A percentile compares a stretch with the other conserved stretches of the same genome.
Conservation (phyloP, 1,139 yeast genomes). For the Scheffersomyces cryptocercus region DNA sequence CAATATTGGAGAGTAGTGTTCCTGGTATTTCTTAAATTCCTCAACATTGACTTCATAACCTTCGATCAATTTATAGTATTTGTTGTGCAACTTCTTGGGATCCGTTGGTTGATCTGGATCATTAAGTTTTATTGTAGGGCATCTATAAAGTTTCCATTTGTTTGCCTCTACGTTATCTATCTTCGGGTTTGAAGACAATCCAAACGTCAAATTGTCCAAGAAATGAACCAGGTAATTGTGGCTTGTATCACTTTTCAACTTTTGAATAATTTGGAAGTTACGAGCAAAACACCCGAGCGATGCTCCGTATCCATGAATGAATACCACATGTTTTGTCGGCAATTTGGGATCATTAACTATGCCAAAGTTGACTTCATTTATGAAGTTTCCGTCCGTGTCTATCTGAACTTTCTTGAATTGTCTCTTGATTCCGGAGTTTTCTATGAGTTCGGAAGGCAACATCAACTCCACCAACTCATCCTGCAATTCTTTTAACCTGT, state of each 20-base stretch:
- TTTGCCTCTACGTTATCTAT: constrained; percentile 44
- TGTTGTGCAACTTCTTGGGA: constrained; percentile 33
- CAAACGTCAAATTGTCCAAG: constrained; percentile 84
- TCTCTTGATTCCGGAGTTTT: constrained; percentile 23
- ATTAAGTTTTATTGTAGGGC: constrained; percentile 31
- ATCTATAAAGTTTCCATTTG: constrained; percentile 29
- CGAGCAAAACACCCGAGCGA: constrained; percentile 83
- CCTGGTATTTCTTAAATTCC: constrained; percentile 29
- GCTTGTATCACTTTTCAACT: constrained; percentile 35
- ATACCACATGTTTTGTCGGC: constrained; percentile 48
- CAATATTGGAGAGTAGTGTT: constrained; percentile 45
- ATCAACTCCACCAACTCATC: constrained; percentile 36
- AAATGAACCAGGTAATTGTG: constrained; percentile 61
- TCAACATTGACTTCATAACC: constrained; percentile 30
- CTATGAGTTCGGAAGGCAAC: constrained; percentile 25
- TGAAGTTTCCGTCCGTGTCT: constrained; percentile 28
- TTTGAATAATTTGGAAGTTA: constrained; percentile 56
- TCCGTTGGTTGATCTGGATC: constrained; percentile 32
- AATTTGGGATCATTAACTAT: constrained; percentile 16
- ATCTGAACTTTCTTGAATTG: constrained; percentile 23
- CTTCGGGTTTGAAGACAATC: constrained; percentile 69
- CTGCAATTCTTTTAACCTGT: constrained; percentile 32
- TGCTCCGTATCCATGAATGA: constrained; percentile 93
- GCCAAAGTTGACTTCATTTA: constrained; percentile 33
- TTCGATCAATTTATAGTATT: constrained; percentile 44